Evolutionary conservation across 169 alveolate species (phyloP).

Genomic region (Plasmodium fragile): DNA sequence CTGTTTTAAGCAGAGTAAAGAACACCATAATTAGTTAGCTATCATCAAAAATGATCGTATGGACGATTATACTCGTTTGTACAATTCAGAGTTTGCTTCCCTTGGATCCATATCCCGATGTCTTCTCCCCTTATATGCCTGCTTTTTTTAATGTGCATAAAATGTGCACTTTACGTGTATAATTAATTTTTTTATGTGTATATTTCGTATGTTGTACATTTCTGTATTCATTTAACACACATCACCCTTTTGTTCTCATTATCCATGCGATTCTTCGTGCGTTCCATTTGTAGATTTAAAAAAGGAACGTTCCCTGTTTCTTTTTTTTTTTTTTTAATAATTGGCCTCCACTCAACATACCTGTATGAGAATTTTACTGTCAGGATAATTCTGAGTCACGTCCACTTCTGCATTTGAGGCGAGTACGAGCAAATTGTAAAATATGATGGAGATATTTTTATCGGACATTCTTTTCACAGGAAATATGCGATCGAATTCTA

Average conservation of each 20-base stretch:
- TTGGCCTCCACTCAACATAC: conserved; percentile 6
- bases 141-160: neutral
- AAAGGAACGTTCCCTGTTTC: neutral
- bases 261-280: neutral
- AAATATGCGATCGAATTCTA: conserved; percentile 49
- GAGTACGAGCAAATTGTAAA: conserved; percentile 60
- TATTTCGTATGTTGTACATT: neutral
- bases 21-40: conserved; percentile 11
- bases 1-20: conserved; percentile 10
- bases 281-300: neutral
- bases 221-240: neutral
- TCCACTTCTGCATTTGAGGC: conserved; percentile 73
- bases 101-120: neutral
- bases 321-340: neutral
- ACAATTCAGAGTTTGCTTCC: neutral
- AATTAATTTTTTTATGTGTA: neutral
- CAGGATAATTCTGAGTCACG: conserved; percentile 46
- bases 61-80: neutral
- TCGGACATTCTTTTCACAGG: conserved; percentile 37
- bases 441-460: conserved; percentile 38
- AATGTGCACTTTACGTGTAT: neutral
- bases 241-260: neutral
- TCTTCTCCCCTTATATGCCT: neutral
- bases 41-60: neutral
- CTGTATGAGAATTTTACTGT: conserved; percentile 37